phyloP scores from a whole-genome alignment of 345 rosid species.

The Gossypium sturtianum region DNA sequence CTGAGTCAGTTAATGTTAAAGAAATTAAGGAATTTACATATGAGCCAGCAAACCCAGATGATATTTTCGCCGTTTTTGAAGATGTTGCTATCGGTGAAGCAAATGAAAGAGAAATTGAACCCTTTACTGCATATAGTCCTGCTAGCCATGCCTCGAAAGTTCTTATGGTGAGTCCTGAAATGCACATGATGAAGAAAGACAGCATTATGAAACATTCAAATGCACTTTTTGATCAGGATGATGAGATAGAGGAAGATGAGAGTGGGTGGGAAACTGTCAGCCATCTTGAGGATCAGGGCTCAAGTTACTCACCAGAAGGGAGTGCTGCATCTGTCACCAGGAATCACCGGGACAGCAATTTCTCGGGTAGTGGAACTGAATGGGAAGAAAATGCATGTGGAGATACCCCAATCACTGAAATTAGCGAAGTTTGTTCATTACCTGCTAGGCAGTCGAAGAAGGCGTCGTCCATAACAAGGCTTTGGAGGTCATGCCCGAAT shows the following conservation, averaged over 20 bases:
- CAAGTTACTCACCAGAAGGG: conserved; percentile 64
- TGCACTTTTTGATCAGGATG: conserved; percentile 30
- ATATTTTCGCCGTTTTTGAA: conserved; percentile 55
- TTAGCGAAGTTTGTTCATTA: conserved; percentile 53
- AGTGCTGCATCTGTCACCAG: conserved; percentile 49
- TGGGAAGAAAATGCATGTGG: conserved; percentile 50
- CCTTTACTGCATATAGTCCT: conserved; percentile 25
- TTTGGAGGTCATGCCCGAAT: conserved; percentile 63
- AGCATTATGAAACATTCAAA: conserved; percentile 25
- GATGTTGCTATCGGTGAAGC: conserved; percentile 37
- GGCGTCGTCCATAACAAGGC: conserved; percentile 63
- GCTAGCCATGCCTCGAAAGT: conserved; percentile 40
- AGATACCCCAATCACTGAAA: conserved; percentile 52
- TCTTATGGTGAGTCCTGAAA: conserved; percentile 47
- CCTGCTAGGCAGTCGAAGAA: conserved; percentile 51
- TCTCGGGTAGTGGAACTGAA: conserved; percentile 50
- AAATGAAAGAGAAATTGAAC: conserved; percentile 28
- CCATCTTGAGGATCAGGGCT: conserved; percentile 74
- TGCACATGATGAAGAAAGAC: conserved; percentile 20
- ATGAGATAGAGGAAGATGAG: conserved; percentile 71
- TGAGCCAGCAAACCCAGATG: conserved; percentile 48
- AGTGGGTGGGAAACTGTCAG: conserved; percentile 99
- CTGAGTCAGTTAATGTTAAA: conserved; percentile 37
- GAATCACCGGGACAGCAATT: conserved; percentile 39
- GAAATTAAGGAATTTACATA: conserved; percentile 49